Evolutionary conservation across 2,329 filamentous ascomycete genomes (phyloP).

Genomic region (Curvularia spicifera): DNA sequence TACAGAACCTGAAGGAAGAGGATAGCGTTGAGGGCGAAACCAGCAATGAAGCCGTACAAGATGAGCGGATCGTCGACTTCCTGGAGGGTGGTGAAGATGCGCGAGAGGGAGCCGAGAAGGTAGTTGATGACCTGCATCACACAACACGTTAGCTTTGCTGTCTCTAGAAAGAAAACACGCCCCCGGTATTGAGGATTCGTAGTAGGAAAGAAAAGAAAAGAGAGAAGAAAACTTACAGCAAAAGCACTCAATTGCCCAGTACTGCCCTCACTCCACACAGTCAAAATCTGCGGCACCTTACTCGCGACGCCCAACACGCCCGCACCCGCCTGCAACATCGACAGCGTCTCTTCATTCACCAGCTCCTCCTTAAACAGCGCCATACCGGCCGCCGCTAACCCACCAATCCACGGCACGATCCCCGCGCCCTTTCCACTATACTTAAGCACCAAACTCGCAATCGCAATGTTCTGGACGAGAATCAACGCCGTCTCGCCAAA

Average conservation of each 20-base stretch:
- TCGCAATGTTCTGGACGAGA: constrained; percentile 87
- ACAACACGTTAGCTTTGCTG: not conserved
- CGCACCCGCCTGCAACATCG: constrained; percentile 81
- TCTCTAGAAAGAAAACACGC: not conserved
- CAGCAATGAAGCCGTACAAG: constrained; percentile 90
- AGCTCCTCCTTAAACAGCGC: constrained; percentile 72
- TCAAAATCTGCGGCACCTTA: constrained; percentile 91
- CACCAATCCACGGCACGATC: constrained; percentile 80
- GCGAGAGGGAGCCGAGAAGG: constrained; percentile 86
- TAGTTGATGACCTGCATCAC: constrained; percentile 89
- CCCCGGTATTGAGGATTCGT: not conserved
- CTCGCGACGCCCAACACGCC: constrained; percentile 83
- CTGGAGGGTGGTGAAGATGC: constrained; percentile 97
- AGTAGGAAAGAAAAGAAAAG: too few species aligned
- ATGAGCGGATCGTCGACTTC: constrained; percentile 98
- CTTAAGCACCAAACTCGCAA: constrained; percentile 83
- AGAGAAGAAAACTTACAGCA: constrained; percentile 67
- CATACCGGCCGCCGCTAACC: constrained; percentile 71
- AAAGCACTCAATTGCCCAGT: constrained; percentile 97
- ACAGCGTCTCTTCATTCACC: constrained; percentile 70
- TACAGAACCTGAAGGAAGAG: constrained; percentile 90
- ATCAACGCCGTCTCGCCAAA: constrained; percentile 96
- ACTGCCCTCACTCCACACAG: constrained; percentile 82
- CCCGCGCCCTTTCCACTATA: constrained; percentile 73
- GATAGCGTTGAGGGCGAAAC: constrained; percentile 86